Evolutionary conservation across 495 filamentous ascomycete genomes (phyloP).

Genomic region (Neurospora sp.): DNA sequence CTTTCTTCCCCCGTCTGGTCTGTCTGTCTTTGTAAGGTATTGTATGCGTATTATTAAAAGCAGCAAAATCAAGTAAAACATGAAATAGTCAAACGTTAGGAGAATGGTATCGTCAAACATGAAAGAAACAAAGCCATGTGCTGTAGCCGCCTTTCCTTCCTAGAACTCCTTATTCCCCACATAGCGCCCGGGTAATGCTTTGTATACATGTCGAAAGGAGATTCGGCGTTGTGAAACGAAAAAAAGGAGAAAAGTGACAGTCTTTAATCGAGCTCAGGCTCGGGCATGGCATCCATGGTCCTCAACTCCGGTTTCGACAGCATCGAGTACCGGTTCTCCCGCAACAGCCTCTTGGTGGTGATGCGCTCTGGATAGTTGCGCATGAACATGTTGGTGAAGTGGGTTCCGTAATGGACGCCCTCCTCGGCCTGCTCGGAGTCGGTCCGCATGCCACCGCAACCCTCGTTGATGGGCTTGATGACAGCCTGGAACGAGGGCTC

Average conservation of each 20-base stretch:
- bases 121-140: neutral
- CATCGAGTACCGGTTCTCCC: constrained; percentile 17
- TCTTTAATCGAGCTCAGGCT: neutral
- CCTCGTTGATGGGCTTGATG: constrained; percentile 23
- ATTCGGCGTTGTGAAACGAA: neutral
- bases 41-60: neutral
- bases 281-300: constrained; percentile 13
- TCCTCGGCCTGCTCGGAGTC: constrained; percentile 4
- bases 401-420: constrained; percentile 36
- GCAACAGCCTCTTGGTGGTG: constrained; percentile 26
- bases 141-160: neutral
- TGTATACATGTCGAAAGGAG: neutral
- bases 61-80: neutral
- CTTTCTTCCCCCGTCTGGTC: neutral
- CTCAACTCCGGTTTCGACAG: constrained; percentile 17
- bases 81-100: neutral
- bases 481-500: constrained; percentile 36
- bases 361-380: constrained; percentile 37
- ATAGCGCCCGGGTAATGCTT: neutral
- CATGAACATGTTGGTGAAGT: constrained; percentile 41
- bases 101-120: neutral
- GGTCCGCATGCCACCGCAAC: constrained; percentile 9
- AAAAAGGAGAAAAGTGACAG: neutral
- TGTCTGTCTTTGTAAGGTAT: neutral
- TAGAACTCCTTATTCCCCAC: neutral